A percentile compares a stretch with the other conserved stretches of the same genome.
These are phyloP conservation scores for Fomes fomentarius DNA, from an alignment of 1,284 basidiomycete species.

Conservation along the genomic window DNA sequence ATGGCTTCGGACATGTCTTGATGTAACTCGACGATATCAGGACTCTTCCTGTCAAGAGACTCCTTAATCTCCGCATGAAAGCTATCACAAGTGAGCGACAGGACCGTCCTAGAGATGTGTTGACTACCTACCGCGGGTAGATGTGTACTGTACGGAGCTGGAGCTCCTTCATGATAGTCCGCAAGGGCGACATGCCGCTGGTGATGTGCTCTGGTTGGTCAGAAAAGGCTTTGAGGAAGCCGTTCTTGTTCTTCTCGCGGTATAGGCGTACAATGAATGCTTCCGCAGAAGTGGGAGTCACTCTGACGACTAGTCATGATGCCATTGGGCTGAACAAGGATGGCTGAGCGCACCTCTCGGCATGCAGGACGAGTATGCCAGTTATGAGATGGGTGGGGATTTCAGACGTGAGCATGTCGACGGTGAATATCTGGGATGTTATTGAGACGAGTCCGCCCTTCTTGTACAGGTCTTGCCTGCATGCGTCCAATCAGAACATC, in stretches of 20 bases:
- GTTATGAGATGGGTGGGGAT: slow-evolving; percentile 87
- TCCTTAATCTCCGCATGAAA: slow-evolving; percentile 89
- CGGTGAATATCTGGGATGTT: slow-evolving; percentile 92
- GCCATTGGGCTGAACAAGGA: too few species aligned
- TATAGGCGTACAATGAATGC: slow-evolving; percentile 92
- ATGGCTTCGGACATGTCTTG: slow-evolving; percentile 87
- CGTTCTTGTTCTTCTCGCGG: slow-evolving; percentile 83
- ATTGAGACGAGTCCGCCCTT: slow-evolving; percentile 90
- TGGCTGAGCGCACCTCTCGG: slow-evolving; percentile 70
- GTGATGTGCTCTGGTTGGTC: slow-evolving; percentile 96
- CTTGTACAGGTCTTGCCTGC: slow-evolving; percentile 86
- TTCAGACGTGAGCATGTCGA: slow-evolving; percentile 91
- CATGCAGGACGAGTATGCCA: slow-evolving; percentile 93
- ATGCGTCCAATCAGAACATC: slow-evolving; percentile 4
- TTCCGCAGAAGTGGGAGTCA: slow-evolving; percentile 83
- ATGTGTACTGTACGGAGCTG: slow-evolving; percentile 88
- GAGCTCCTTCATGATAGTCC: slow-evolving; percentile 92
- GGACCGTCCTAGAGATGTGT: too few species aligned
- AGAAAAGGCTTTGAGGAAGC: slow-evolving; percentile 96
- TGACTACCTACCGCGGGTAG: slow-evolving; percentile 76
- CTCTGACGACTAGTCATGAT: slow-evolving; percentile 46
- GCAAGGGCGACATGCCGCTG: slow-evolving; percentile 88
- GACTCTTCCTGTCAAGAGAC: slow-evolving; percentile 78
- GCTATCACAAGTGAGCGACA: slow-evolving; percentile 42
- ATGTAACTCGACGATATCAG: slow-evolving; percentile 92